phyloP scores from a whole-genome alignment of 2,329 filamentous ascomycete species.

The Aspergillus arachidicola region DNA sequence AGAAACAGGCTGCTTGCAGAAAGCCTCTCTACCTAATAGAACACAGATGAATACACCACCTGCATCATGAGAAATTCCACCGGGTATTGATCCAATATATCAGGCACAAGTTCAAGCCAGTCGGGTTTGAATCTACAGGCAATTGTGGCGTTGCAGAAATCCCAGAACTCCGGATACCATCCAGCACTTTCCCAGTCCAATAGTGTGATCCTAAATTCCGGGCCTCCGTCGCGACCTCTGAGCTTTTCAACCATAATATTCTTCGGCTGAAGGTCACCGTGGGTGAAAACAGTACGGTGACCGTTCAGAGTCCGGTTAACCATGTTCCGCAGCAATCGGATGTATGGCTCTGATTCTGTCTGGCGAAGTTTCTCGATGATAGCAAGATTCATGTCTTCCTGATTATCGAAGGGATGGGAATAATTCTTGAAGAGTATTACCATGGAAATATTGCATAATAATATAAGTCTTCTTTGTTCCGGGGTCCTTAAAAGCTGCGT shows the following conservation, averaged over 20 bases:
- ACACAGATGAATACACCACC: conserved; percentile 14
- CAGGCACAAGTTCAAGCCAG: conserved; percentile 19
- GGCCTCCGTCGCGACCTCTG: neutral
- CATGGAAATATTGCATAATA: neutral
- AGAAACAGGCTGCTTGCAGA: no score
- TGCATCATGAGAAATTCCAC: conserved; percentile 20
- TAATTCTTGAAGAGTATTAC: neutral
- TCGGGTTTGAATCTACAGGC: conserved; percentile 16
- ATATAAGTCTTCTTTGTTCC: neutral
- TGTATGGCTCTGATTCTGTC: neutral
- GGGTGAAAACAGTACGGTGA: conserved; percentile 21
- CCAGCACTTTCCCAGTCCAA: conserved; percentile 20
- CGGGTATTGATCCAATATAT: conserved; percentile 16
- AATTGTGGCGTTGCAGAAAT: conserved; percentile 22
- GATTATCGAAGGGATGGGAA: neutral
- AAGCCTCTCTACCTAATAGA: conserved; percentile 9
- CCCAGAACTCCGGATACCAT: conserved; percentile 22
- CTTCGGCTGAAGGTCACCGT: conserved; percentile 19
- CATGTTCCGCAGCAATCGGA: neutral
- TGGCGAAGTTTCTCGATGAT: neutral
- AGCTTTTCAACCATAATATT: neutral
- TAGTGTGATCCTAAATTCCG: conserved; percentile 7
- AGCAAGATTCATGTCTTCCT: neutral
- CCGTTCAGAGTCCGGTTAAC: conserved; percentile 18
- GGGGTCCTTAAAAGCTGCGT: neutral